Evolutionary conservation across 495 filamentous ascomycete genomes (phyloP), one percentile per base, ranked within the genome.

Genomic region (Endocarpon pusillum): DNA sequence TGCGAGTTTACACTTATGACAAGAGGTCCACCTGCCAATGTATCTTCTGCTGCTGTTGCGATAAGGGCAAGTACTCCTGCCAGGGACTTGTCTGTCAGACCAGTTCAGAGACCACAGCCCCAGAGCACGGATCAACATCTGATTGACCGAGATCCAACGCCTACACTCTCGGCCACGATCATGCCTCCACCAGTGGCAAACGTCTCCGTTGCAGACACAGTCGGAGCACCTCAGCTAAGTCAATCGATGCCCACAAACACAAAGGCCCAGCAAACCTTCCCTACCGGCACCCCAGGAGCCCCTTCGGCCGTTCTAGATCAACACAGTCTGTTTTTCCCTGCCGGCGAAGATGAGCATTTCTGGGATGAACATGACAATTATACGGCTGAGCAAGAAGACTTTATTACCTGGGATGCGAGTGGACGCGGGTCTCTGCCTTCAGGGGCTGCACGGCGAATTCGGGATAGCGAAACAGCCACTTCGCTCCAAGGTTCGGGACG

Each of bases 1-100:
- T 80, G 78, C 39, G 81, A 94, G 35, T 94, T 91, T 47, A 87
- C 87, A 11, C 54, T 97, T 28, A 94, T 94, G 86, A 97, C 89
- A 7, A 71, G 79, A 20, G 83, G 85, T n/a, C 81, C 91, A 37
- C 68, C 68, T 40, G 59, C 62, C 20, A 58, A 55, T 21, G 55
- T 61, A 11, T 56, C 65, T 32, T 41, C 35, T 42, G 42, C 47
- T 5, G 39, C 29, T 23, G 27, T 56, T 57, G 21, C 48, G 54
- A 16, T 44, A 49, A 6, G 52, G 44, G 9, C 53, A 54, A 14
- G 45, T 59, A n/a, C n/a, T n/a, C n/a, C n/a, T n/a, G 11, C 32
- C 20, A 10, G 32, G 32, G 8, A 48, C 36, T 41, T 57, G 28
- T 53, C 55, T 18, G 51, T 56, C 19, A 51, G 53, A 19, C 57